Evolutionary conservation across 2,329 filamentous ascomycete species (phyloP).

Genomic region (Sporothrix luriei): DNA sequence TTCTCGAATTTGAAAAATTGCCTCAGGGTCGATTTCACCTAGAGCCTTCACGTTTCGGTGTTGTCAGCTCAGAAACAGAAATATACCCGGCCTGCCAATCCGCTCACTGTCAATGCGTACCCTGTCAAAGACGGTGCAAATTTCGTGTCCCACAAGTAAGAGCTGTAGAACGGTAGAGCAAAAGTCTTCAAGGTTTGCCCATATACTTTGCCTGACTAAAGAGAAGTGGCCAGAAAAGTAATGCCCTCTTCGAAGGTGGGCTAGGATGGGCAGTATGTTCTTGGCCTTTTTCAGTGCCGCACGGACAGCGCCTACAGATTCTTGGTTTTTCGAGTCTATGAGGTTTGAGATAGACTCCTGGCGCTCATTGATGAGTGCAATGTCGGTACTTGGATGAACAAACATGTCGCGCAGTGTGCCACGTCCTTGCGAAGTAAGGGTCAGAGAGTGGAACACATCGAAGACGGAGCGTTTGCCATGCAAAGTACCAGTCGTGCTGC

Average conservation of each 20-base stretch:
- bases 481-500: conserved; percentile 47
- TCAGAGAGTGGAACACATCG: conserved; percentile 75
- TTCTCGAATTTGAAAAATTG: conserved; percentile 4
- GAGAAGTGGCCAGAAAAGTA: conserved; percentile 53
- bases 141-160: conserved; percentile 40
- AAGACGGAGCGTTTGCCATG: conserved; percentile 86
- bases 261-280: conserved; percentile 70
- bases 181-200: conserved; percentile 73
- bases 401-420: conserved; percentile 75
- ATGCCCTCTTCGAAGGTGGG: conserved; percentile 77
- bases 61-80: background rate
- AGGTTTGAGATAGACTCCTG: conserved; percentile 70
- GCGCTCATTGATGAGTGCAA: conserved; percentile 68
- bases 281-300: conserved; percentile 70
- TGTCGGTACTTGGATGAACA: conserved; percentile 72
- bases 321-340: conserved; percentile 66
- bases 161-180: conserved; percentile 71
- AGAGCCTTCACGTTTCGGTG: background rate
- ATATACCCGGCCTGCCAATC: too few species aligned
- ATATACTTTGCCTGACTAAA: conserved; percentile 67
- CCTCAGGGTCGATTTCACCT: background rate
- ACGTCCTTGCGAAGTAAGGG: conserved; percentile 78
- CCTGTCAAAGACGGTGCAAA: conserved; percentile 24
- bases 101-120: background rate
- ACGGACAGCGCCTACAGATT: conserved; percentile 57